Evolutionary conservation across 371 early-diverging fungal genomes (phyloP).

Genomic region (Nematocida ironsii): DNA sequence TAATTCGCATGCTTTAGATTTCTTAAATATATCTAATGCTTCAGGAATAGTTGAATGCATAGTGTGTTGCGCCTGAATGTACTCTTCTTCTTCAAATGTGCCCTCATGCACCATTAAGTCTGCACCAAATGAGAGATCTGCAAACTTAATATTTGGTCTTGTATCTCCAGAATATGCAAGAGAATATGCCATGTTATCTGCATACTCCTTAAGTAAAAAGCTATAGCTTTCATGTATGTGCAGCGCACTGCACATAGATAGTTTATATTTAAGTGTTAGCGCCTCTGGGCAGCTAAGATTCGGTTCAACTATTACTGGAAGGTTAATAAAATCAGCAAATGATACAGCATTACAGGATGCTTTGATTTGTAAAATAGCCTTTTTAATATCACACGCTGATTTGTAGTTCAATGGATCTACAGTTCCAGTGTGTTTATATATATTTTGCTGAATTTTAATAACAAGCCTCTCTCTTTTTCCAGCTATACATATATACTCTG

Average conservation of each 20-base stretch:
- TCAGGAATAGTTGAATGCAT: constrained; percentile 82
- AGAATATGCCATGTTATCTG: background rate
- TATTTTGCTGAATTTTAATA: constrained; percentile 6
- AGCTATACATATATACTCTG: background rate
- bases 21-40: constrained; percentile 75
- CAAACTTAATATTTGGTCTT: constrained; percentile 77
- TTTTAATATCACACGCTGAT: background rate
- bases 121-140: constrained; percentile 72
- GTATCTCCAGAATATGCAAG: constrained; percentile 86
- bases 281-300: too few relatives aligned
- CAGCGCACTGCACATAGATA: constrained; percentile 57
- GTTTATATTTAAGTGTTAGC: background rate
- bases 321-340: constrained; percentile 7
- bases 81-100: constrained; percentile 79
- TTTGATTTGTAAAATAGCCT: background rate
- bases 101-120: constrained; percentile 88
- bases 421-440: background rate
- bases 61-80: constrained; percentile 78
- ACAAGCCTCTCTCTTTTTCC: background rate
- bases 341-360: background rate
- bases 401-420: constrained; percentile 10
- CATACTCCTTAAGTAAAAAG: constrained; percentile 35
- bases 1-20: constrained; percentile 77
- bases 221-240: constrained; percentile 65
- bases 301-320: background rate